Percentiles rank a stretch among this genome's conserved stretches.
These are phyloP conservation scores for Emericellopsis cladophorae DNA, from an alignment of 2,329 filamentous ascomycete genomes.

Conservation along the genomic window DNA sequence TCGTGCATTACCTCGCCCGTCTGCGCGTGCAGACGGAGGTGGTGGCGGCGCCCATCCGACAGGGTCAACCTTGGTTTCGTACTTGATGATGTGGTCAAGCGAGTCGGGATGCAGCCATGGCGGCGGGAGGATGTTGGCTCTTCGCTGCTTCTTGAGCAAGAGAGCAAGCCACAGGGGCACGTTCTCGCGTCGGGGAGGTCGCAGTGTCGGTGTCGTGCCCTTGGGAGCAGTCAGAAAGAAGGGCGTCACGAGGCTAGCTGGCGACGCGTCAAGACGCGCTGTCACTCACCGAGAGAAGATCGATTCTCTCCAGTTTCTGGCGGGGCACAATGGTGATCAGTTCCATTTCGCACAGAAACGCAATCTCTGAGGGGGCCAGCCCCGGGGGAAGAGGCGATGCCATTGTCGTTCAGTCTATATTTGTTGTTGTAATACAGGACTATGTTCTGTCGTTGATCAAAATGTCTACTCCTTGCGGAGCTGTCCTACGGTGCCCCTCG, in stretches of 20 bases:
- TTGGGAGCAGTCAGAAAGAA: slow-evolving; percentile 20
- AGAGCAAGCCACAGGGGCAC: slow-evolving; percentile 91
- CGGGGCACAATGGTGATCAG: slow-evolving; percentile 85
- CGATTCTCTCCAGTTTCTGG: slow-evolving; percentile 75
- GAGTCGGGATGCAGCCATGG: slow-evolving; percentile 74
- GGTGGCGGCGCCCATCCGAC: slow-evolving; percentile 69
- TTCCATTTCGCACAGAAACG: slow-evolving; percentile 97
- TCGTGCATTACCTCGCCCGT: slow-evolving; percentile 29
- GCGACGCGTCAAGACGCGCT: slow-evolving; percentile 3
- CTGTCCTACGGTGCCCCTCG: too few relatives aligned
- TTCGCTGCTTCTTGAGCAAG: slow-evolving; percentile 84
- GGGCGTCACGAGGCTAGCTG: slow-evolving; percentile 1
- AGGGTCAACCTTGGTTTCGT: slow-evolving; percentile 63
- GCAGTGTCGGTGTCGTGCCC: slow-evolving; percentile 66
- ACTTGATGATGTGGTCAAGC: slow-evolving; percentile 63
- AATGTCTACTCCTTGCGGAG: too few relatives aligned
- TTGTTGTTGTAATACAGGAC: too few relatives aligned
- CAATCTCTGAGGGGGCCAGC: slow-evolving; percentile 76
- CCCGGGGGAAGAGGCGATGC: slow-evolving; percentile 35
- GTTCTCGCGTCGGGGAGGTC: slow-evolving; percentile 66
- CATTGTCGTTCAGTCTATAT: slow-evolving; percentile 21
- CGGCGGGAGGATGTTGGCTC: slow-evolving; percentile 85
- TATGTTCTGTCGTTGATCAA: too few relatives aligned
- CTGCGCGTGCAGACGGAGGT: slow-evolving; percentile 43
- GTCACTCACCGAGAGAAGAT: slow-evolving; percentile 65